These are phyloP conservation scores for Populus hybrid DNA, from an alignment of 441 rosid species.

Conservation along the genomic window DNA sequence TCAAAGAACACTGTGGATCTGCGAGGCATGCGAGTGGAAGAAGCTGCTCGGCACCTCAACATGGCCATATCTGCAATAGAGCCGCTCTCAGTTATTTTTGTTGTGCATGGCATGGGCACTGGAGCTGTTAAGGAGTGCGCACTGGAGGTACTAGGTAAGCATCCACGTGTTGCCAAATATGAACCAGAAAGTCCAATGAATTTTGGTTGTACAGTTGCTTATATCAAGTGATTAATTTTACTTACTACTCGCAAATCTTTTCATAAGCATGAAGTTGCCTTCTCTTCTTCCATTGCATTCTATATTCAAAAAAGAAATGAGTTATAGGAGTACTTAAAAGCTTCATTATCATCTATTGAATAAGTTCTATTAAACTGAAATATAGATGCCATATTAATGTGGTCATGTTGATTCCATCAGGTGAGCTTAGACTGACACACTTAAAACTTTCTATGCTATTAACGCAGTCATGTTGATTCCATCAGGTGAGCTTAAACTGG, in stretches of 20 bases:
- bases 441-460: background rate
- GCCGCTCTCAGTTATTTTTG: conserved; percentile 48
- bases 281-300: background rate
- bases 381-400: background rate
- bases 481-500: background rate
- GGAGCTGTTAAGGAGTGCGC: conserved; percentile 69
- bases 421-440: background rate
- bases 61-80: conserved; percentile 56
- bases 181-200: conserved; percentile 77
- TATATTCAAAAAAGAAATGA: background rate
- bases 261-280: background rate
- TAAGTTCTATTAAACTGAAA: background rate
- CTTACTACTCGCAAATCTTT: background rate
- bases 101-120: conserved; percentile 80
- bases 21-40: conserved; percentile 79
- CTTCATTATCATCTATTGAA: background rate
- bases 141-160: conserved; percentile 50
- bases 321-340: background rate
- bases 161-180: conserved; percentile 57
- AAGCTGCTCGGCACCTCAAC: conserved; percentile 64
- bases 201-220: conserved; percentile 89
- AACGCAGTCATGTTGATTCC: background rate
- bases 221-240: conserved; percentile 45
- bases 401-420: background rate
- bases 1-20: conserved; percentile 81